phyloP scores from a whole-genome alignment of 345 rosid species.

The Camelina laxa region DNA sequence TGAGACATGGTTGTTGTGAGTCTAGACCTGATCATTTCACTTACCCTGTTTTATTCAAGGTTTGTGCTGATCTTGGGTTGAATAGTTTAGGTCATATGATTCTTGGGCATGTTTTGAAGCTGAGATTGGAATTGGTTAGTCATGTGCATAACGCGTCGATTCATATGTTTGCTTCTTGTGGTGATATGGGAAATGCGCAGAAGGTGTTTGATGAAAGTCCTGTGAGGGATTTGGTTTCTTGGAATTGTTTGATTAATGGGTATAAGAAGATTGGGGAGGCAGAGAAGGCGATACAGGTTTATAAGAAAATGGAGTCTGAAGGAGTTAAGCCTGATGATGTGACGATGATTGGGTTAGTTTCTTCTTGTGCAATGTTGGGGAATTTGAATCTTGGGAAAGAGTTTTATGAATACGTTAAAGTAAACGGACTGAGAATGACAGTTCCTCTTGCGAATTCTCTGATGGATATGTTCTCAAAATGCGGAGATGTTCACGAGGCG shows the following conservation, averaged over 20 bases:
- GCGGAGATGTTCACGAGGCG: slow-evolving; percentile 65
- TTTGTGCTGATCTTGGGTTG: slow-evolving; percentile 55
- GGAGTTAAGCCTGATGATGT: slow-evolving; percentile 66
- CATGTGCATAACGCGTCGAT: slow-evolving; percentile 73
- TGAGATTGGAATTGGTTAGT: slow-evolving; percentile 64
- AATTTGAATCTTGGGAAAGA: slow-evolving; percentile 67
- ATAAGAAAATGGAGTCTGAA: slow-evolving; percentile 57
- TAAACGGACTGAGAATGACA: slow-evolving; percentile 53
- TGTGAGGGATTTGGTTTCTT: slow-evolving; percentile 81
- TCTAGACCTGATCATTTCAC: slow-evolving; percentile 74
- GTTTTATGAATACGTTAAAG: slow-evolving; percentile 55
- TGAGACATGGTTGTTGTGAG: slow-evolving; percentile 50
- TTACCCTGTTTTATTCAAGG: slow-evolving; percentile 70
- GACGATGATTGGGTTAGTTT: slow-evolving; percentile 82
- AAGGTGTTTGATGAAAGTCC: slow-evolving; percentile 77
- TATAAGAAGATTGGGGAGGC: slow-evolving; percentile 60
- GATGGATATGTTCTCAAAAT: slow-evolving; percentile 88
- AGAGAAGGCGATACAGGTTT: slow-evolving; percentile 55
- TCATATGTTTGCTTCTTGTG: slow-evolving; percentile 59
- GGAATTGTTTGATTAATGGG: slow-evolving; percentile 89
- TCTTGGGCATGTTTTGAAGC: slow-evolving; percentile 66
- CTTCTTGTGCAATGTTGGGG: slow-evolving; percentile 59
- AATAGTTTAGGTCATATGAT: slow-evolving; percentile 53
- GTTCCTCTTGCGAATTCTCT: slow-evolving; percentile 70
- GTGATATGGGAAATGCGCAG: slow-evolving; percentile 62